phyloP scores from a whole-genome alignment of 1,284 basidiomycete species.

The Anthracocystis setariae region DNA sequence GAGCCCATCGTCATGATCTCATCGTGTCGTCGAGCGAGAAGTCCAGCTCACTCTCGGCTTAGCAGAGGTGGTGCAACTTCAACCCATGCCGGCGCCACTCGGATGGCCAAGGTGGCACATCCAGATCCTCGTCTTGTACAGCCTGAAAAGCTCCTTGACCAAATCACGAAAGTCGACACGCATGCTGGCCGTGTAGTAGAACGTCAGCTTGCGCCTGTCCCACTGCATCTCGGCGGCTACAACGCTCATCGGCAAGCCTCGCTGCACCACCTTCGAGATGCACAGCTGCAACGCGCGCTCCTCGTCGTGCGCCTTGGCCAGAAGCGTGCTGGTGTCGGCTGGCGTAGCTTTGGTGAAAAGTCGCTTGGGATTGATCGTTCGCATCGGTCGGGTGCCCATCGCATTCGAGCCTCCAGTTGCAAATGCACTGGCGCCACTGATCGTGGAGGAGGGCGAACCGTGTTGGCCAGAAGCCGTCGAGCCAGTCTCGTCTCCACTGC shows the following conservation, averaged over 20 bases:
- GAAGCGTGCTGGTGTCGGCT: conserved; percentile 73
- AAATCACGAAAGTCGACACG: conserved; percentile 96
- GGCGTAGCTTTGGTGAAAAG: conserved; percentile 91
- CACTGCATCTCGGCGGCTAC: conserved; percentile 97
- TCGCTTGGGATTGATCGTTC: conserved; percentile 79
- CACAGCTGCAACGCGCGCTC: conserved; percentile 89
- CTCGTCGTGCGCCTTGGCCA: conserved; percentile 79
- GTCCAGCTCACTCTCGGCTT: too few species aligned
- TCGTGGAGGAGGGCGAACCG: conserved; percentile 25
- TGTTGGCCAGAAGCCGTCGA: conserved; percentile 22
- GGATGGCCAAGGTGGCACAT: conserved; percentile 57
- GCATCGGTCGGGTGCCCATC: conserved; percentile 36
- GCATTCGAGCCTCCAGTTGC: not conserved
- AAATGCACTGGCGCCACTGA: not conserved
- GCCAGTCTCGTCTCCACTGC: conserved; percentile 18
- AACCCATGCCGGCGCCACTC: conserved; percentile 43
- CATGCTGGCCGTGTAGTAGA: conserved; percentile 95
- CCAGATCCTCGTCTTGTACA: conserved; percentile 65
- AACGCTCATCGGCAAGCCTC: conserved; percentile 91
- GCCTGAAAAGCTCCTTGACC: conserved; percentile 87
- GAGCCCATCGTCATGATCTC: not conserved
- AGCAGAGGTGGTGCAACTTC: not conserved
- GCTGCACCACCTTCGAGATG: conserved; percentile 80
- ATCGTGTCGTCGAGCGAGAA: too few species aligned
- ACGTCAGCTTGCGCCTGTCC: conserved; percentile 88